Evolutionary conservation across 2,329 filamentous ascomycete species (phyloP), one percentile per base, ranked within the genome.

Genomic region (Diaporthe capsici): DNA sequence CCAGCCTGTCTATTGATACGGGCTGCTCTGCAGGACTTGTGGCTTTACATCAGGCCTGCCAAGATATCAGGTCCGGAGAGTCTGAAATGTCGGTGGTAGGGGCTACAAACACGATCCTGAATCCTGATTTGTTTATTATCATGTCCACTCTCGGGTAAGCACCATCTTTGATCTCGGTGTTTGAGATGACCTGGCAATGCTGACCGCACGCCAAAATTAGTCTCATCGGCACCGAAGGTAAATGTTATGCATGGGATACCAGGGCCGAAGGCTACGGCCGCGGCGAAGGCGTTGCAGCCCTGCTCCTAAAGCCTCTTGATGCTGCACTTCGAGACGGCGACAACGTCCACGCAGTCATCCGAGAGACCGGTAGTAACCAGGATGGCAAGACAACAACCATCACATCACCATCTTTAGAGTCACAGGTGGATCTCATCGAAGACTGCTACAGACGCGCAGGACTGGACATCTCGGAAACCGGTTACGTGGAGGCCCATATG

Each of bases 241-340:
- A n/a, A 13, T 55, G 51, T 55, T 55, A 55, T 55, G 51, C 51
- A n/a, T 55, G 51, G 51, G 51, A 55, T 55, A n/a, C 25, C 6
- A 55, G 51, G 15, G 51, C 51, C 4, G 51, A 55, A 12, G 87
- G 86, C 0, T 88, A 88, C 79, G 87, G 84, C 2, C 84, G 88
- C 37, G 88, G 88, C 6, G 89, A 91, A 77, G 89, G 88, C 12
- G 82, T 86, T 37, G 86, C 82, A 0, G 82, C 85, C 31, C 76
- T 90, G 15, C 77, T 89, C 1, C 78, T 90, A 3, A 90, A 90
- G 80, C 84, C 82, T 1, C 80, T 90, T 3, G 83, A 83, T 7
- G 84, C 86, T 72, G 88, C 88, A 4, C 70, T 90, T 8, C 77
- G 79, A 47, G 87, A 87, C 75, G 84, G 85, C 17, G 86, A 90